Base-by-base conservation (phyloP, 129 eudicot genomes). In the Oenanthe sinensis region DNA sequence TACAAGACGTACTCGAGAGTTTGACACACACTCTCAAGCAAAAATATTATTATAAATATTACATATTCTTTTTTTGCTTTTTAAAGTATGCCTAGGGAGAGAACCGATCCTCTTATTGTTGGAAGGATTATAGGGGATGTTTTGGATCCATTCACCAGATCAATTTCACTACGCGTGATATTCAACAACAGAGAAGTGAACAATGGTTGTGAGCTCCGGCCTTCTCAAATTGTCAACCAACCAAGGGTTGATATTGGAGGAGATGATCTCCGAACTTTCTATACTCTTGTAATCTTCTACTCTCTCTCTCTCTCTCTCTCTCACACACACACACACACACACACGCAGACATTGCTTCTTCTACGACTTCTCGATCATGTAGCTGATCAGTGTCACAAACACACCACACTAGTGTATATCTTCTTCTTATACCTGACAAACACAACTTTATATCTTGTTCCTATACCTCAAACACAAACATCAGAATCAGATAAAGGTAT, bases 61-160 rank as follows among this genome's bases (percentile, higher is more conserved):
- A 5, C 6, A 50, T 6, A 17, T 5, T 17, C 17, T 50, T 19
- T 5, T 52, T 4, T 44, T 6, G 46, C 62, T 7, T 17, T 19
- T 63, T 63, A 9, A 63, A 71, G 45, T 40, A 71, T 71, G 75
- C 45, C 75, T 42, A 40, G 48, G n/a, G 43, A 33, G 45, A 42
- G 50, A 40, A 8, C n/a, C 1, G 76, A 72, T 72, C 76, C 76
- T 72, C 40, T 72, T 24, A 36, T 72, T n/a, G 76, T 72, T 43
- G 76, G 76, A 20, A 42, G 76, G 40, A 20, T 72, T 4, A 43
- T 72, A 19, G 76, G 76, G 5, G 76, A 72, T 72, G 76, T 72
- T n/a, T 43, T 72, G 50, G 76, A 72, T 72, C 76, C 76, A 3
- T 72, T 72, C 28, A 43, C 76, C 3, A 4, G 50, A 14, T 72